Conservation (phyloP, 108 stramenopile genomes). For the Chaetoceros muelleri region DNA sequence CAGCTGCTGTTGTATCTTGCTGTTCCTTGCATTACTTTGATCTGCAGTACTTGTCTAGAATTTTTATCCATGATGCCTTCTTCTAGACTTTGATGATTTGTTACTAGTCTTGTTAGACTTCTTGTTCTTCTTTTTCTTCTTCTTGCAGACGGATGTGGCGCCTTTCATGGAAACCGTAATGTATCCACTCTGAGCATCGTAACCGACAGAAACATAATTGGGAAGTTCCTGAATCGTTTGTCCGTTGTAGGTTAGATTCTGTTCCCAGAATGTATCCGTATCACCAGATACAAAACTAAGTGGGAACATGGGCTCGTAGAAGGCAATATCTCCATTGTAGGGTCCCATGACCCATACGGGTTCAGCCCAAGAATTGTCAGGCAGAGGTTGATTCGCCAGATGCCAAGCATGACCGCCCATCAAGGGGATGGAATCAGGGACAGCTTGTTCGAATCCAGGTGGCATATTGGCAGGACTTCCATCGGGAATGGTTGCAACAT, state of each 20-base stretch:
- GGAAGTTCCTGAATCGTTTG: neutral
- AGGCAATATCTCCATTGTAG: neutral
- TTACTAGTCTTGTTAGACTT: no score
- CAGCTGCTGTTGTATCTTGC: no score
- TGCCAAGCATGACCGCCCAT: neutral
- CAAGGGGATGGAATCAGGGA: neutral
- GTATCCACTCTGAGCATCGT: neutral
- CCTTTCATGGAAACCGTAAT: neutral
- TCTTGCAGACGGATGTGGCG: neutral
- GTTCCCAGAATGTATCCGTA: neutral
- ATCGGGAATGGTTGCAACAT: neutral
- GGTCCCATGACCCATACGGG: neutral
- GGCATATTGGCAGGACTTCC: neutral
- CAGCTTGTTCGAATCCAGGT: neutral
- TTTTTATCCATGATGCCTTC: no score
- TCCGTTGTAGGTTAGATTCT: neutral
- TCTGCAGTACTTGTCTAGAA: no score
- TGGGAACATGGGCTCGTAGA: neutral
- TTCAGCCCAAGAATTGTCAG: neutral
- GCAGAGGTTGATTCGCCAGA: neutral
- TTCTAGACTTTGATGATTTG: no score
- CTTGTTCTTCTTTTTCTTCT: neutral
- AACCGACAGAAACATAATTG: neutral
- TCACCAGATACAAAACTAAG: neutral
- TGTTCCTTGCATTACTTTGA: no score